Evolutionary conservation across 257 asterid genomes (phyloP), one percentile per base, ranked within the genome.

Genomic region (Buddleja alternifolia): DNA sequence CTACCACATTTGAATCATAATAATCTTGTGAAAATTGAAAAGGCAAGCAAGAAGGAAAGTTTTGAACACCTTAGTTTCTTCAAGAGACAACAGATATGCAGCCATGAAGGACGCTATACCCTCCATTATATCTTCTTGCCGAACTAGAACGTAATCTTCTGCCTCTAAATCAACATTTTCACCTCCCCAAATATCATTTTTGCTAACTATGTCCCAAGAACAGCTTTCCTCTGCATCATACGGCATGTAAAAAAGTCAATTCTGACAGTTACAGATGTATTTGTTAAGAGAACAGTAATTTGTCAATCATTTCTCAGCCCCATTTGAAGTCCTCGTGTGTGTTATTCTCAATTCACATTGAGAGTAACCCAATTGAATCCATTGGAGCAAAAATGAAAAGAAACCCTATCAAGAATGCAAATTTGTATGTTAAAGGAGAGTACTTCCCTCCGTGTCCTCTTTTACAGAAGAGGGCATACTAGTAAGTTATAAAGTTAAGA

Each of bases 71-170:
- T 92, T 94, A 7, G 99, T 85, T 83, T 94, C 87, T 79, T 94
- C 84, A 75, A 92, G 93, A 54, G 99, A 94, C 72, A 88, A 57
- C 14, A 94, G 75, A 75, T 89, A 94, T 47, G 94, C 95, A 70
- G 99, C 98, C 99, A 94, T 94, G 88, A 91, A 94, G 75, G 97
- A 81, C 16, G 99, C 98, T 66, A 94, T 88, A 64, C 99, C 97
- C 70, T 94, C 99, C 84, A 88, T 81, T 76, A 94, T 94, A 77
- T 94, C 99, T 77, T 94, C 99, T 78, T 91, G 92, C 82, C 92
- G 90, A 71, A 94, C 98, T 76, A 94, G 73, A 64, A 94, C 97
- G 66, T 80, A 94, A 70, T 91, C 99, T 57, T 94, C 99, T 44
- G 85, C 74, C 34, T 85, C 91, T 19, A 78, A 73, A 48, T 85